A percentile compares a stretch with the other conserved stretches of the same genome.
Evolutionary conservation across 768 basidiomycete species (phyloP).

Genomic region (Antrodiella citrinella): DNA sequence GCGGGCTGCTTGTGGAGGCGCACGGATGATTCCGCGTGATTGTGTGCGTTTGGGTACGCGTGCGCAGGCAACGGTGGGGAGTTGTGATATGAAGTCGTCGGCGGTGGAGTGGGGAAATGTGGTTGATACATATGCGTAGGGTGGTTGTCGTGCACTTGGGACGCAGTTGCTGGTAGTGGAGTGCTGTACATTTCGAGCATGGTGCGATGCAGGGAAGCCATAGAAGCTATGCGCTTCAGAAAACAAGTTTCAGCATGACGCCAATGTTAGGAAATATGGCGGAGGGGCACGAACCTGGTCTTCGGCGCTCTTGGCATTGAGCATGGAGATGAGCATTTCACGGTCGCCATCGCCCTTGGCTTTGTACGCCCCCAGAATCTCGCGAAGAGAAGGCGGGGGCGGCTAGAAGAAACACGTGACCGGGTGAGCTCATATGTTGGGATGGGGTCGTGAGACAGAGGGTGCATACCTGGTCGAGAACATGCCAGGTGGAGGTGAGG

Average conservation of each 20-base stretch:
- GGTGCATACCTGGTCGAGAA: constrained; percentile 36
- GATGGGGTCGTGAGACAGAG: not conserved
- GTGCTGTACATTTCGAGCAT: constrained; percentile 51
- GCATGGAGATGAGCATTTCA: constrained; percentile 83
- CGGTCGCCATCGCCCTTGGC: constrained; percentile 86
- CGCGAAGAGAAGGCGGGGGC: constrained; percentile 74
- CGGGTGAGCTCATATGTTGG: not conserved
- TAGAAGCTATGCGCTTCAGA: constrained; percentile 58
- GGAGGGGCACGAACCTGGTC: constrained; percentile 56
- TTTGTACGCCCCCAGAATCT: constrained; percentile 81
- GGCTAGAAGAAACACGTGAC: constrained; percentile 32
- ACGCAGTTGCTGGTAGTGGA: not conserved
- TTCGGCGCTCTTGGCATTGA: constrained; percentile 88
- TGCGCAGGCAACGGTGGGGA: constrained; percentile 13
- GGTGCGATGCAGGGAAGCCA: constrained; percentile 61
- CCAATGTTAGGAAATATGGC: no score
- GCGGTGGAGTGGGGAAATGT: constrained; percentile 18
- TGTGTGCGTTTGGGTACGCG: constrained; percentile 22
- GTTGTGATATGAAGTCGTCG: constrained; percentile 18
- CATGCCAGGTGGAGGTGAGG: constrained; percentile 35
- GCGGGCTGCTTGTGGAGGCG: constrained; percentile 26
- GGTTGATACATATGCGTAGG: constrained; percentile 1
- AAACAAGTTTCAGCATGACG: constrained; percentile 5
- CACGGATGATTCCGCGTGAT: not conserved
- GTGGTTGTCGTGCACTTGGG: constrained; percentile 1